phyloP scores from a whole-genome alignment of 306 rosid genomes.

The Canavalia ensiformis region DNA sequence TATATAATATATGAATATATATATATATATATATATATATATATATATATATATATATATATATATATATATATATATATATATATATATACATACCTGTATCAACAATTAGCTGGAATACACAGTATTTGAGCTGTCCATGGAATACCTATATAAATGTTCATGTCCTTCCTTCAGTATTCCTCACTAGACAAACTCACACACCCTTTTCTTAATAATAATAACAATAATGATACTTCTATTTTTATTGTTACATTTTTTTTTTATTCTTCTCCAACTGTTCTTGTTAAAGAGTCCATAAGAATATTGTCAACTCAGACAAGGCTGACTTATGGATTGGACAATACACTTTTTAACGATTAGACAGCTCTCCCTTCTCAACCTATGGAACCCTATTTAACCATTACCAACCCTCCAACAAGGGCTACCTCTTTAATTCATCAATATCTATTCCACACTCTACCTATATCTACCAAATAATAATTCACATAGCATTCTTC shows the following conservation, averaged over 20 bases:
- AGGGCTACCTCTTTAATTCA: not conserved
- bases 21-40: not conserved
- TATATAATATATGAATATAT: not conserved
- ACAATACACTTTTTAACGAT: conserved; percentile 39
- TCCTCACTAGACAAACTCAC: not conserved
- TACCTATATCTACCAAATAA: conserved; percentile 7
- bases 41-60: too few species aligned
- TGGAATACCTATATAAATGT: conserved; percentile 2
- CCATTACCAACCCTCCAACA: conserved; percentile 37
- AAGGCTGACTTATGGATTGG: conserved; percentile 42
- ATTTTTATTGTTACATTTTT: not conserved
- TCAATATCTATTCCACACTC: conserved; percentile 12
- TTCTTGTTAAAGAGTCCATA: conserved; percentile 2
- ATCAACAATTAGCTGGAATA: conserved; percentile 15
- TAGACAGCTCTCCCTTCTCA: conserved; percentile 39
- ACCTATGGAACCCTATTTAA: conserved; percentile 42
- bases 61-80: too few species aligned
- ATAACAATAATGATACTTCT: not conserved
- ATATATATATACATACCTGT: not conserved
- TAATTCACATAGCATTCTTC: not conserved
- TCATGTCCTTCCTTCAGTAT: not conserved
- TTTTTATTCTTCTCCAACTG: not conserved
- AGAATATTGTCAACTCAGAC: conserved; percentile 38
- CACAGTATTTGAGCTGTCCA: not conserved
- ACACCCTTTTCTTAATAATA: not conserved